Percentiles rank a stretch among this genome's conserved stretches.
Conservation (phyloP, 1,284 basidiomycete genomes). For the Ganoderma sp. region DNA sequence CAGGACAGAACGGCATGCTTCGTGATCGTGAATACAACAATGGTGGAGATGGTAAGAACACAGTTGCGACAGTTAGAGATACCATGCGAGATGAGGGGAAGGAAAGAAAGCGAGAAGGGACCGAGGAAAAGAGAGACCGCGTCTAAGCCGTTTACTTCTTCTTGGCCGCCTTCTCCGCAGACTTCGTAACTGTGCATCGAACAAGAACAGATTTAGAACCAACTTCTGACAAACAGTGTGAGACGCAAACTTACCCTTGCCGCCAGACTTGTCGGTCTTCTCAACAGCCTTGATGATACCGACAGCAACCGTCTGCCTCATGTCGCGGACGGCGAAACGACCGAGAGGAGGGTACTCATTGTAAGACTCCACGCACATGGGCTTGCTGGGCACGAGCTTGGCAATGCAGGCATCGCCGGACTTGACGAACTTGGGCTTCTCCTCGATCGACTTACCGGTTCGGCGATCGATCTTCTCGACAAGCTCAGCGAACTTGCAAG, state of each 20-base stretch:
- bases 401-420: slow-evolving; percentile 96
- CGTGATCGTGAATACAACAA: slow-evolving; percentile 48
- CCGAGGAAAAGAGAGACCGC: slow-evolving; percentile 44
- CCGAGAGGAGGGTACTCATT: slow-evolving; percentile 98
- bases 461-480: slow-evolving; percentile 99
- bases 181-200: slow-evolving; percentile 77
- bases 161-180: slow-evolving; percentile 95
- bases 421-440: slow-evolving; percentile 95
- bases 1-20: slow-evolving; percentile 37
- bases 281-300: slow-evolving; percentile 97
- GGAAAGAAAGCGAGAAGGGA: slow-evolving; percentile 56
- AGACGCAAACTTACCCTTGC: slow-evolving; percentile 70
- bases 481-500: slow-evolving; percentile 99
- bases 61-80: slow-evolving; percentile 50
- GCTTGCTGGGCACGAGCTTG: slow-evolving; percentile 96
- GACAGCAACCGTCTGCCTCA: slow-evolving; percentile 97
- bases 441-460: slow-evolving; percentile 92
- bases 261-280: slow-evolving; percentile 85
- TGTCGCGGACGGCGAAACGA: slow-evolving; percentile 98
- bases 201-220: slow-evolving; percentile 22
- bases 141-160: slow-evolving; percentile 87
- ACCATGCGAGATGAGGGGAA: slow-evolving; percentile 49
- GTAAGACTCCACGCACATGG: slow-evolving; percentile 98
- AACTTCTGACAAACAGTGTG: slow-evolving; percentile 17
- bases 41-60: slow-evolving; percentile 49